Conservation (phyloP, 495 filamentous ascomycete species). For the Tetracladium marchalianum region DNA sequence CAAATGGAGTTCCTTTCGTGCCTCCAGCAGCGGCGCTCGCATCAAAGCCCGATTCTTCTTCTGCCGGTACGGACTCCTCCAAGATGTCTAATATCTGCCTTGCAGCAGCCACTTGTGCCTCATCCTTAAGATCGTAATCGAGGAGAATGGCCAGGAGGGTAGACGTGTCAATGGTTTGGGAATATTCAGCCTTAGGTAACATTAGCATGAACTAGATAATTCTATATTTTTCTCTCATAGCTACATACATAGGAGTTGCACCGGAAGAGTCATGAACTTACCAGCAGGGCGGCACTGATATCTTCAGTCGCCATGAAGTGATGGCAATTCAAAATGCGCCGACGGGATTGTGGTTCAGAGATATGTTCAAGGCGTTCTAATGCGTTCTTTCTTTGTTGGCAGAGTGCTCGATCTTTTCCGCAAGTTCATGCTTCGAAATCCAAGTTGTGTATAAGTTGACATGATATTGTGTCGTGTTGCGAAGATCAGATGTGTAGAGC, state of each 20-base stretch:
- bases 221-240: neutral
- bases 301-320: slow-evolving; percentile 1
- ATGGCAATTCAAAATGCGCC: neutral
- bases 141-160: slow-evolving; percentile 53
- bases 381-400: neutral
- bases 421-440: too few relatives aligned
- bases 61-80: slow-evolving; percentile 46
- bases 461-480: too few relatives aligned
- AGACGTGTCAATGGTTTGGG: slow-evolving; percentile 40
- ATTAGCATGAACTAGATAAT: neutral
- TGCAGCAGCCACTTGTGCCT: slow-evolving; percentile 39
- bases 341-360: neutral
- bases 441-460: too few relatives aligned
- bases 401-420: too few relatives aligned
- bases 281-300: slow-evolving; percentile 1
- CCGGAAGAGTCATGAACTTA: neutral
- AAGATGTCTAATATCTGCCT: slow-evolving; percentile 46
- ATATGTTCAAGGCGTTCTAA: neutral
- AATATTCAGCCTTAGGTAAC: slow-evolving; percentile 9
- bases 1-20: too few relatives aligned
- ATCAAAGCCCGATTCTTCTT: slow-evolving; percentile 67
- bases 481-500: too few relatives aligned
- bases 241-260: neutral
- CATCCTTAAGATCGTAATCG: slow-evolving; percentile 50
- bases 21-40: slow-evolving; percentile 55